Conservation (phyloP, 2,329 filamentous ascomycete species). For the Penicillium oxalicum region DNA sequence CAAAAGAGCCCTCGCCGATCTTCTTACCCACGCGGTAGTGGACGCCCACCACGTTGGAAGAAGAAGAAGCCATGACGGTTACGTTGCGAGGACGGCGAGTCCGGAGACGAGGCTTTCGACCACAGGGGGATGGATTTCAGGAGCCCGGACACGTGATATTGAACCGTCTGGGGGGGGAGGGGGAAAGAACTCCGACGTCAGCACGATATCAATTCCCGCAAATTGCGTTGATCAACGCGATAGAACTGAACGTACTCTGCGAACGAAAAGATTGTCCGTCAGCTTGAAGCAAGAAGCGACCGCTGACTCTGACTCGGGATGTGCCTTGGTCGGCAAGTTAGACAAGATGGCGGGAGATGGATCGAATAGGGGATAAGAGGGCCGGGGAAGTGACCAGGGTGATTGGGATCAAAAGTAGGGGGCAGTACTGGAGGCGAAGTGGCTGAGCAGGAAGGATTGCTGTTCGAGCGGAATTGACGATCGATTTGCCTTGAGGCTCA, state of each 20-base stretch:
- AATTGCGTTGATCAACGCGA: background rate
- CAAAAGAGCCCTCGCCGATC: slow-evolving; percentile 97
- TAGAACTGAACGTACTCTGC: slow-evolving; percentile 5
- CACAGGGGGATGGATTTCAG: slow-evolving; percentile 15
- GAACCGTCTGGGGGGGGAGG: slow-evolving; percentile 8
- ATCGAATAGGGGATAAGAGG: background rate
- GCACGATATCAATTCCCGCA: slow-evolving; percentile 6
- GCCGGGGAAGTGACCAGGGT: background rate
- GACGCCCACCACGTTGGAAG: slow-evolving; percentile 95
- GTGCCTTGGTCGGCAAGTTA: slow-evolving; percentile 7
- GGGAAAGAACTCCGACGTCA: slow-evolving; percentile 7
- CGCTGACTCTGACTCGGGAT: slow-evolving; percentile 6
- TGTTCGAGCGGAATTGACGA: slow-evolving; percentile 8
- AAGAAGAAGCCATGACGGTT: slow-evolving; percentile 68
- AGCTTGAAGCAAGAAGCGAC: background rate
- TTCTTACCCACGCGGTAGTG: slow-evolving; percentile 99
- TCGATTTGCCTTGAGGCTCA: slow-evolving; percentile 4
- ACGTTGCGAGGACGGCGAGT: slow-evolving; percentile 5
- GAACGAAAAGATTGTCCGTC: background rate
- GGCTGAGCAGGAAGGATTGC: slow-evolving; percentile 9
- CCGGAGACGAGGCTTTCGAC: slow-evolving; percentile 15
- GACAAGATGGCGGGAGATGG: slow-evolving; percentile 6
- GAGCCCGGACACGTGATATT: slow-evolving; percentile 17
- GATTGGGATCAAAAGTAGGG: background rate
- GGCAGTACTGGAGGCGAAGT: background rate